Percentiles rank a stretch among this genome's conserved stretches.
Evolutionary conservation across 495 filamentous ascomycete species (phyloP).

Genomic region (Trichoderma erinaceum): DNA sequence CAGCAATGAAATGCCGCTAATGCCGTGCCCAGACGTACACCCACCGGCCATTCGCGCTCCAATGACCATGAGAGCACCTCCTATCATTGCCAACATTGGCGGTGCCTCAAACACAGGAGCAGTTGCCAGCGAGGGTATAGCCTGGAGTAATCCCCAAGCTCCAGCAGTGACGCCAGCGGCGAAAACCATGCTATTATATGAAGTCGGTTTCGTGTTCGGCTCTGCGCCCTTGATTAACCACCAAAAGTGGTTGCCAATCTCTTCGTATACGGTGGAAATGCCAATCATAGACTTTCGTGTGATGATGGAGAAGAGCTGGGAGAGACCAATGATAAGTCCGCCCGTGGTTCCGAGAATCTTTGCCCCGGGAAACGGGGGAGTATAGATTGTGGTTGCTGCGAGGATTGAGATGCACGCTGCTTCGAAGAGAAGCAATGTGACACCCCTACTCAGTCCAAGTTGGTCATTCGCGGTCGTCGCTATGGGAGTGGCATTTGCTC

Average conservation of each 20-base stretch:
- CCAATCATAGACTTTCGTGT: conserved; percentile 41
- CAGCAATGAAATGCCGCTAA: conserved; percentile 48
- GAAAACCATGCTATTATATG: conserved; percentile 36
- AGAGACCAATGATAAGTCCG: conserved; percentile 43
- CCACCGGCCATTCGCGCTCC: conserved; percentile 51
- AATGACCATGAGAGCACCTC: conserved; percentile 45
- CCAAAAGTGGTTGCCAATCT: conserved; percentile 43
- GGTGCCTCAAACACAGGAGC: conserved; percentile 22
- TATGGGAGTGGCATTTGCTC: conserved; percentile 15
- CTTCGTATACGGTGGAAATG: conserved; percentile 47
- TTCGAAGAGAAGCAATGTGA: conserved; percentile 28
- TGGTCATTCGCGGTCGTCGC: conserved; percentile 29
- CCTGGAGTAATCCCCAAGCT: conserved; percentile 28
- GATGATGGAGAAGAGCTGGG: conserved; percentile 42
- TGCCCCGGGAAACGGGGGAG: conserved; percentile 26
- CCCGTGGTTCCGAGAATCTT: conserved; percentile 36
- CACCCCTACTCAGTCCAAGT: conserved; percentile 26
- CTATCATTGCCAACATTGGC: conserved; percentile 34
- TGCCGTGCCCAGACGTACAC: conserved; percentile 56
- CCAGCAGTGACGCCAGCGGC: conserved; percentile 39
- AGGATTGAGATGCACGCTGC: conserved; percentile 26
- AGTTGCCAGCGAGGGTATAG: conserved; percentile 25
- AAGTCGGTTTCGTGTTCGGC: conserved; percentile 21
- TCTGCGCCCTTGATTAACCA: conserved; percentile 26
- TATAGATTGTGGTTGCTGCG: conserved; percentile 24